phyloP scores from a whole-genome alignment of 2,329 filamentous ascomycete species.

The Furcasterigmium sp. region DNA sequence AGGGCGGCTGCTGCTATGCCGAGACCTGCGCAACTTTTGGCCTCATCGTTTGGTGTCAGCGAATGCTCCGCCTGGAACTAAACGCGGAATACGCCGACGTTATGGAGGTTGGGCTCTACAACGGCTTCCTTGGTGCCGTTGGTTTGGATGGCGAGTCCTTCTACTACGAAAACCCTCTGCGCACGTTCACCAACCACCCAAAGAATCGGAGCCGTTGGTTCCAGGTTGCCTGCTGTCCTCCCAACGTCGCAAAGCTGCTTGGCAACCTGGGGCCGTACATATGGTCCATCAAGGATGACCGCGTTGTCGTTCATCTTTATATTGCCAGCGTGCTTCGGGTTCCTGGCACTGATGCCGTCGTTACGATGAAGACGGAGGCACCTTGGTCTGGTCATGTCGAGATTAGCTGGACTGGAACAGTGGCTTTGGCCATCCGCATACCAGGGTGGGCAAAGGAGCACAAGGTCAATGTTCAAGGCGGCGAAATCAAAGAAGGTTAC shows the following conservation, averaged over 20 bases:
- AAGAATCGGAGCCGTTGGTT: constrained; percentile 5
- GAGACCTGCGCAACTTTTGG: constrained; percentile 6
- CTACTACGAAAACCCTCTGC: constrained; percentile 6
- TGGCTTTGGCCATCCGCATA: constrained; percentile 4
- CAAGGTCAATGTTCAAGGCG: background rate
- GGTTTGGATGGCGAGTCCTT: constrained; percentile 4
- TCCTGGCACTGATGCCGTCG: background rate
- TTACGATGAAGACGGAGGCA: constrained; percentile 1
- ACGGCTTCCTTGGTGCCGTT: constrained; percentile 4
- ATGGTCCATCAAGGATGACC: background rate
- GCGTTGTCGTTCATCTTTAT: constrained; percentile 1
- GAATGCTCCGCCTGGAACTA: constrained; percentile 2
- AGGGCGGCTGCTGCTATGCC: constrained; percentile 3
- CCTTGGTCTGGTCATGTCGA: constrained; percentile 2
- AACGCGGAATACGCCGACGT: constrained; percentile 1
- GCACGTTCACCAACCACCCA: constrained; percentile 1
- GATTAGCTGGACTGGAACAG: background rate
- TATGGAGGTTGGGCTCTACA: constrained; percentile 3
- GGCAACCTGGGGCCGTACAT: constrained; percentile 4
- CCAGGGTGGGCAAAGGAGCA: constrained; percentile 3
- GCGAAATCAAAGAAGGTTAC: constrained; percentile 2
- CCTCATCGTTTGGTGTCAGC: constrained; percentile 3
- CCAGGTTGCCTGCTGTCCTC: constrained; percentile 5
- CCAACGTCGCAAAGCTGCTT: constrained; percentile 4
- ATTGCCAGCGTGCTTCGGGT: constrained; percentile 2